Evolutionary conservation across 164 flowering plant genomes (phyloP), one percentile per base, ranked within the genome.

Genomic region (Sextonia rubra): DNA sequence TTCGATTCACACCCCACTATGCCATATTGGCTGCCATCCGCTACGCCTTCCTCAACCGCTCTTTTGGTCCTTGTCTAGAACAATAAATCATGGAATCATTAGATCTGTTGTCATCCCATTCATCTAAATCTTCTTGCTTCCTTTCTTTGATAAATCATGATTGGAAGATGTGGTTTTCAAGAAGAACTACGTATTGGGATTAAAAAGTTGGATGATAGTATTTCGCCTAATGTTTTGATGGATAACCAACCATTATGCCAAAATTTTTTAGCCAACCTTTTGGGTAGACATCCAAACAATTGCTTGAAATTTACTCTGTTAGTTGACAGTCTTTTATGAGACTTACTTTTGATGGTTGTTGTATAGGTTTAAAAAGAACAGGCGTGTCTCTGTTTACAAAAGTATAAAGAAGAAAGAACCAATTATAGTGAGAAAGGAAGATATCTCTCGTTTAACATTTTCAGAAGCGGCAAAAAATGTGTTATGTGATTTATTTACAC

Each of bases 321-420:
- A 4, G 18, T 52, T 4, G 17, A 52, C 20, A 4, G 58, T 52
- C 58, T 52, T 52, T 17, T 52, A 3, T 52, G 58, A 52, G 14
- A 15, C n/a, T 44, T n/a, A 24, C 4, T 63, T 71, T 52, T 22
- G 18, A 8, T 65, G 29, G 18, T 61, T 15, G 68, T 70, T 78
- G 52, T 72, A 63, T 74, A 93, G 98, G 86, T 69, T 26, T 52
- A 97, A 87, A 60, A 71, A 56, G 20, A 78, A 84, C 49, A 85
- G 99, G 17, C 70, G 88, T 71, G 81, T 95, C 80, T 84, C 91
- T 63, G 89, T 96, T 47, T 85, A 64, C 78, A 93, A 88, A 80
- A 58, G 20, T 56, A 81, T 73, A 72, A 74, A 73, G 76, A 77
- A 70, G 67, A 61, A 68, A 18, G 82, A 62, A 27, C 32, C 52